Percentiles rank a stretch among this genome's conserved stretches.
Conservation (phyloP, 176 grass and related monocot species). For the Hordeum vulgare region MorexV3_pseudomolecules_assembly NC_058524.1:31058508-31059007, state of each 20-base stretch:
- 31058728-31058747: background rate
- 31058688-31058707: background rate
- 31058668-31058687: background rate
- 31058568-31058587: background rate
- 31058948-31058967: slow-evolving; percentile 57
- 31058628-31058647: background rate
- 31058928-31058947: slow-evolving; percentile 68
- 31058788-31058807: background rate
- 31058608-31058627: background rate
- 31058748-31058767: background rate
- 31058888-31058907: slow-evolving; percentile 87
- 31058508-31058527: background rate
- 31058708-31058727: background rate
- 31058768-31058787: background rate
- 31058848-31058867: slow-evolving; percentile 86
- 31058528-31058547: background rate
- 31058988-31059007: slow-evolving; percentile 76
- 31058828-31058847: slow-evolving; percentile 43
- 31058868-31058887: slow-evolving; percentile 73
- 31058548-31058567: background rate
- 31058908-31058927: slow-evolving; percentile 74
- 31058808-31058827: background rate
- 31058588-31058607: background rate
- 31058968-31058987: slow-evolving; percentile 75
- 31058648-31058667: background rate